Conservation (phyloP, 805 yeast genomes). For the Schizosaccharomyces osmophilus region DNA sequence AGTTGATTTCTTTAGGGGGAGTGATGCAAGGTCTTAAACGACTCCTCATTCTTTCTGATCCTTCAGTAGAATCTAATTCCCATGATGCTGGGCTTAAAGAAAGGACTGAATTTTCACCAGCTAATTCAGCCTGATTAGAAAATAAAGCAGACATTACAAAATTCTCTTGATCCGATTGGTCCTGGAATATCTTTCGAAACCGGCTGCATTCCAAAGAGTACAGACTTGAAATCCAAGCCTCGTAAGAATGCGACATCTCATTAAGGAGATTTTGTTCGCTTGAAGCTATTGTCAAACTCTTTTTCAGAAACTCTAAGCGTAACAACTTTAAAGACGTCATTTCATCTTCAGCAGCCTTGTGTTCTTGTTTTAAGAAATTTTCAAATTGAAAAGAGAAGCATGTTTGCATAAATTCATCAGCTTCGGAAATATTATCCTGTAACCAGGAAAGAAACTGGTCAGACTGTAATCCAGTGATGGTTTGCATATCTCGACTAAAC, state of each 20-base stretch:
- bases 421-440: background rate
- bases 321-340: background rate
- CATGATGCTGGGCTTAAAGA: slow-evolving; percentile 15
- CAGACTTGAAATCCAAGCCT: slow-evolving; percentile 10
- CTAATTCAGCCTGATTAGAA: slow-evolving; percentile 21
- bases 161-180: slow-evolving; percentile 33
- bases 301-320: background rate
- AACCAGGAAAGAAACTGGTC: background rate
- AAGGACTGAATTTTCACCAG: slow-evolving; percentile 9
- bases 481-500: background rate
- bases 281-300: background rate
- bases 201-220: slow-evolving; percentile 16
- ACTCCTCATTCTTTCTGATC: slow-evolving; percentile 40
- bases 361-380: background rate
- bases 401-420: background rate
- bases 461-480: background rate
- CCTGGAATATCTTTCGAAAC: slow-evolving; percentile 33
- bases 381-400: background rate
- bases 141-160: slow-evolving; percentile 25
- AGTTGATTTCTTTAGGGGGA: slow-evolving; percentile 18
- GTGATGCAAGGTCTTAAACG: slow-evolving; percentile 17
- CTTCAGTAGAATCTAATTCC: slow-evolving; percentile 45
- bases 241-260: background rate
- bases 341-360: background rate
- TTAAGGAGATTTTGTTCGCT: background rate